Percentiles rank a stretch among this genome's conserved stretches.
Evolutionary conservation across 495 filamentous ascomycete genomes (phyloP).

Genomic region (Penicillium coffeae): DNA sequence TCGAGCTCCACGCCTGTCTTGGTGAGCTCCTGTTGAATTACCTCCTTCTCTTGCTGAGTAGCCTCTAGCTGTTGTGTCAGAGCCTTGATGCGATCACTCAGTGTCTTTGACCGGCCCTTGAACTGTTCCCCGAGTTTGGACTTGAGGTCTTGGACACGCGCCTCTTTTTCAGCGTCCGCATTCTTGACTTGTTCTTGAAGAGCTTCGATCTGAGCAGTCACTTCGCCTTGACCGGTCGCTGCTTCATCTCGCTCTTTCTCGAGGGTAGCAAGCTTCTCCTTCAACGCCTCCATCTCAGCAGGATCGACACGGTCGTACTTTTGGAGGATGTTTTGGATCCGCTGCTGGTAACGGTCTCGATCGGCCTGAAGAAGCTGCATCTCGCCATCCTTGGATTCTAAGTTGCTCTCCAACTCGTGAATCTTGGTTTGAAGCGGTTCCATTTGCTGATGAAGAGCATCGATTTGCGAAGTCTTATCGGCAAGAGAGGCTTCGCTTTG

Average conservation of each 20-base stretch:
- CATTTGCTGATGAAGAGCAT: slow-evolving; percentile 69
- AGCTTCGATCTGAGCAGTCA: slow-evolving; percentile 52
- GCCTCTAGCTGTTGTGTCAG: slow-evolving; percentile 44
- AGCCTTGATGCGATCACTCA: slow-evolving; percentile 47
- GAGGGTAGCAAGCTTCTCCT: slow-evolving; percentile 60
- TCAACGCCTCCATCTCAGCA: slow-evolving; percentile 81
- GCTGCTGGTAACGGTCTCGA: slow-evolving; percentile 86
- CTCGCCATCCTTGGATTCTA: slow-evolving; percentile 77
- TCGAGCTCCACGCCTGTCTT: slow-evolving; percentile 41
- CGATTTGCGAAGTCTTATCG: slow-evolving; percentile 68
- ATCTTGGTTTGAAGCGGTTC: slow-evolving; percentile 78
- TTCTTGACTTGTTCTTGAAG: slow-evolving; percentile 55
- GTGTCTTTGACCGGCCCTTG: slow-evolving; percentile 54
- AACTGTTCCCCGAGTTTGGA: slow-evolving; percentile 56
- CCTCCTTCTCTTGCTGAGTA: slow-evolving; percentile 48
- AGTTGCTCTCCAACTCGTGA: slow-evolving; percentile 72
- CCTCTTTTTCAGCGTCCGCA: slow-evolving; percentile 37
- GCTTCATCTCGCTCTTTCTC: slow-evolving; percentile 67
- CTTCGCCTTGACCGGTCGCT: slow-evolving; percentile 42
- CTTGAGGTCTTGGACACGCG: slow-evolving; percentile 42
- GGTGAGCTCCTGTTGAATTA: slow-evolving; percentile 45
- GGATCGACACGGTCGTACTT: slow-evolving; percentile 96
- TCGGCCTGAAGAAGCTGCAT: slow-evolving; percentile 80
- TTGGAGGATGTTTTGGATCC: slow-evolving; percentile 87
- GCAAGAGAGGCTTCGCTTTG: slow-evolving; percentile 69